Base-by-base conservation (phyloP, 1,139 yeast species). In the Geotrichum bryndzae region DNA sequence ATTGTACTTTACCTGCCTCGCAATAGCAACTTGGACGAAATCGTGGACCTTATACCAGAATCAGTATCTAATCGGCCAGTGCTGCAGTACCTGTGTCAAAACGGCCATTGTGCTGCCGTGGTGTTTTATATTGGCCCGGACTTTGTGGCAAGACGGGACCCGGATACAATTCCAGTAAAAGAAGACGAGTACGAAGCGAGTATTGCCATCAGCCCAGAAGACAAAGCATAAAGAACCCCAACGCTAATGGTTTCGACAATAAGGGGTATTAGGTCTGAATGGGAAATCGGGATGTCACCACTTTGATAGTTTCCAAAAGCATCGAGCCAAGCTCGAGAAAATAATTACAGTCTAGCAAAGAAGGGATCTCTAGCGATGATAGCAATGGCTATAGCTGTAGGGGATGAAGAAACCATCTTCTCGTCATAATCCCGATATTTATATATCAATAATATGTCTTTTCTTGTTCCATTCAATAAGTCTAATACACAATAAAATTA, bases 1-100 rank as follows among this genome's bases (percentile, higher is more conserved):
- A 80, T 89, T 45, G 87, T 85, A 7, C 73, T 90, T 13, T 90
- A 88, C 70, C 78, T 91, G n/a, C 97, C 97, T 1, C 79, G 87
- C 64, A 88, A 85, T 67, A 82, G 87, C 55, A 79, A 86, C 67
- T 69, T 87, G 27, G 77, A 77, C 23, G 95, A 90, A 67, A 35
- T 60, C 8, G 29, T 54, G 11, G 58, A 59, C n/a, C 23, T 69
- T 54, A 63, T 64, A 6, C 58, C 61, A 1, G 33, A 59, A 13
- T 38, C 54, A 15, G 55, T 51, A n/a, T 18, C 35, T 3, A 53
- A 45, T 15, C 13, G 18, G 6, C 8, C 41, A n/a, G 50, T 51
- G 3, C 53, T 31, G n/a, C 57, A 55, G 27, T 46, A 55, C 29
- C 18, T 55, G 7, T 22, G 57, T 13, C 25, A 48, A 27, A 45